Evolutionary conservation across 2,329 filamentous ascomycete species (phyloP).

Genomic region (Lasiodiplodia gonubiensis): DNA sequence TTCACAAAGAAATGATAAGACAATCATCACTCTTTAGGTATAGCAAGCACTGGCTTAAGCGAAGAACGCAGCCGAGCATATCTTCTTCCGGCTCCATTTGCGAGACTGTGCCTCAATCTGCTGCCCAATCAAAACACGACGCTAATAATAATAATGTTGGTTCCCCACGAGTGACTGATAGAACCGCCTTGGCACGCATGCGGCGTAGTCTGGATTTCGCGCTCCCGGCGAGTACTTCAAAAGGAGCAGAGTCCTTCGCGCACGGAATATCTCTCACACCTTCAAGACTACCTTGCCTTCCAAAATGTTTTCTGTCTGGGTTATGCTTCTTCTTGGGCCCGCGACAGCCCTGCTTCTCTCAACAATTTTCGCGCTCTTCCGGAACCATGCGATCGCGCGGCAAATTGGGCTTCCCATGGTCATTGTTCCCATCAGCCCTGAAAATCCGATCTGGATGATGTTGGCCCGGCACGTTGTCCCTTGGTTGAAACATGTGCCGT

Average conservation of each 20-base stretch:
- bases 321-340: not conserved
- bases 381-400: constrained; percentile 21
- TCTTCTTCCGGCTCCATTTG: no score
- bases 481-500: constrained; percentile 31
- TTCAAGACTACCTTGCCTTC: not conserved
- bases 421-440: constrained; percentile 34
- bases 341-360: not conserved
- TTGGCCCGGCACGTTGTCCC: constrained; percentile 31
- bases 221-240: not conserved
- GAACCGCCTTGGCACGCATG: not conserved
- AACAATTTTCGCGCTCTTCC: not conserved
- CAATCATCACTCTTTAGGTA: no score
- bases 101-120: no score
- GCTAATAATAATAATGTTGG: no score
- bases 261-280: not conserved
- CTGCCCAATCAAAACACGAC: no score
- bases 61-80: no score
- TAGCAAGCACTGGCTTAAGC: no score
- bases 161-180: no score
- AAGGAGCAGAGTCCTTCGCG: not conserved
- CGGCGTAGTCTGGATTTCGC: not conserved
- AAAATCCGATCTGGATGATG: constrained; percentile 36
- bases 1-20: no score
- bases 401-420: constrained; percentile 13
- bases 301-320: not conserved